Evolutionary conservation across 2,329 filamentous ascomycete genomes (phyloP).

Genomic region (Domatiomyces catenatus): DNA sequence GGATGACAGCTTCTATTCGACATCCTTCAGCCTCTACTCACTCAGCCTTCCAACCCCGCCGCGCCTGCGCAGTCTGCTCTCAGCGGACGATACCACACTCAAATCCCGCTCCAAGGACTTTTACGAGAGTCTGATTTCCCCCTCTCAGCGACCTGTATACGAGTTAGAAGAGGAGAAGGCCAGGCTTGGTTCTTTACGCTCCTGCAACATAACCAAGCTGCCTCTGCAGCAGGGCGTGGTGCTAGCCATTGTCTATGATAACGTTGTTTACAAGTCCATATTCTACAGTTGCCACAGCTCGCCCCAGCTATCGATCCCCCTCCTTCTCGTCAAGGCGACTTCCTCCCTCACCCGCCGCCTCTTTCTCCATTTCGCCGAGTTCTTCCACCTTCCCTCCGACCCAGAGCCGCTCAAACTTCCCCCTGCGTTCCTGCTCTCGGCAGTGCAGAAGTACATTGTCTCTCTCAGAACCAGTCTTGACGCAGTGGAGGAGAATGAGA

Average conservation of each 20-base stretch:
- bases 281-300: constrained; percentile 5
- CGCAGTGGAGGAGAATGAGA: not conserved
- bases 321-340: constrained; percentile 9
- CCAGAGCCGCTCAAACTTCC: constrained; percentile 7
- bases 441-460: constrained; percentile 6
- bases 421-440: constrained; percentile 4
- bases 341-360: constrained; percentile 5
- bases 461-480: not conserved
- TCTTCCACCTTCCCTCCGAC: constrained; percentile 6
- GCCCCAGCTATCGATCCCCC: not conserved
- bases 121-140: constrained; percentile 2
- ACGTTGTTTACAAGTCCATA: constrained; percentile 8
- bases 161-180: constrained; percentile 11
- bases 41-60: constrained; percentile 2
- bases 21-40: constrained; percentile 6
- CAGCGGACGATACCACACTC: constrained; percentile 2
- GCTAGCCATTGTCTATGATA: constrained; percentile 10
- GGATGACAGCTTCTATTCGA: constrained; percentile 10
- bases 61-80: constrained; percentile 1
- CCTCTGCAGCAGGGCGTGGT: constrained; percentile 2
- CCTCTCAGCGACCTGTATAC: constrained; percentile 4
- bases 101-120: constrained; percentile 5
- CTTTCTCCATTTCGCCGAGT: constrained; percentile 5
- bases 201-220: constrained; percentile 8
- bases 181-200: constrained; percentile 7